Evolutionary conservation across 768 basidiomycete genomes (phyloP), one percentile per base, ranked within the genome.

Genomic region (Kockovaella imperatae): DNA sequence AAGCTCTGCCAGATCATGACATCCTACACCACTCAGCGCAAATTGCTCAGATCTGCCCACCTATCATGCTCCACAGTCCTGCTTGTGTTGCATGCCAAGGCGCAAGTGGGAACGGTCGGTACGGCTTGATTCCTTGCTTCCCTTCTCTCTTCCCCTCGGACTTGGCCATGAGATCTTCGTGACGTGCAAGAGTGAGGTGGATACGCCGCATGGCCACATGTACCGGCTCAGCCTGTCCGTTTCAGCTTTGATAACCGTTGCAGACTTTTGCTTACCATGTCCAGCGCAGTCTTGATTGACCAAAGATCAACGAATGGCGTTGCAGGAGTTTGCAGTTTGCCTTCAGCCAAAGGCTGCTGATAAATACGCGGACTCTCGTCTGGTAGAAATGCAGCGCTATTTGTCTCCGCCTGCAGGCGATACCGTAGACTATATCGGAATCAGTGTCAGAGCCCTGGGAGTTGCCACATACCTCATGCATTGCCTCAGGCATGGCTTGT

Each of bases 251-350:
- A 2, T 11, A 15, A 5, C 15, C 5, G 11, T 23, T 31, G 6
- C 21, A 13, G 14, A 18, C 30, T 6, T 29, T 8, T 4, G 42
- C 68, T 30, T 44, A 69, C 68, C 25, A 70, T 28, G 35, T 70
- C 64, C 5, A 70, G 26, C 35, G 67, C 62, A 4, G 63, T 52
- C 31, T 57, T 59, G 23, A 68, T 50, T 8, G 51, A 49, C 60
- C 62, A 65, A 13, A 70, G 48, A 49, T 67, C 64, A 40, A 67
- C 69, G 46, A 60, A 53, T 20, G 69, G 57, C 1, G 60, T 58
- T 20, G 49, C 24, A 3, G 53, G 32, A 3, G 47, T 40, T 5
- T 59, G 54, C 11, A 70, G 47, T 26, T 59, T 49, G n/a, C 49
- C 42, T 6, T 35, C 30, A 2, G 62, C 50, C n/a, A 63, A 49